Evolutionary conservation across 805 yeast genomes (phyloP).

Genomic region (Lipomyces mesembrius): DNA sequence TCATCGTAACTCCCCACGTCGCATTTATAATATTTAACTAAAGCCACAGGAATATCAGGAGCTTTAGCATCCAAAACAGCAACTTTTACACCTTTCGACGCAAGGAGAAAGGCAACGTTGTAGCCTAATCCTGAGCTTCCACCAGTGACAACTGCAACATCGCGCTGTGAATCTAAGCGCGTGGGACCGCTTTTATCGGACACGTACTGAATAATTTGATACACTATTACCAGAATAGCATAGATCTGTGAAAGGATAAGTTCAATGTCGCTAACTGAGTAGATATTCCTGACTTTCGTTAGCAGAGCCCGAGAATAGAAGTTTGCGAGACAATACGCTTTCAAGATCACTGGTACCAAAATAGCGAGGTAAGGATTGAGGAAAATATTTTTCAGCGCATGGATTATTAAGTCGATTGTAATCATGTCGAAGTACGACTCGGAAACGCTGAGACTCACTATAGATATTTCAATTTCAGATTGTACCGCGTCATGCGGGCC

Average conservation of each 20-base stretch:
- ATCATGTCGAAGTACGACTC: conserved; percentile 4
- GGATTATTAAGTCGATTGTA: conserved; percentile 3
- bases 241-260: conserved; percentile 21
- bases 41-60: conserved; percentile 45
- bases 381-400: not conserved
- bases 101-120: conserved; percentile 58
- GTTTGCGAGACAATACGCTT: not conserved
- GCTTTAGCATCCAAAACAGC: conserved; percentile 66
- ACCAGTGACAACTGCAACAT: conserved; percentile 79
- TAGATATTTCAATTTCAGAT: not conserved
- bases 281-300: conserved; percentile 2
- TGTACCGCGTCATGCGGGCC: not conserved
- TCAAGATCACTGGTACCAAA: conserved; percentile 3
- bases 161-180: conserved; percentile 45
- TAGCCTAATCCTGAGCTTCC: conserved; percentile 81
- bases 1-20: conserved; percentile 65
- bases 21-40: conserved; percentile 63
- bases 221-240: conserved; percentile 20
- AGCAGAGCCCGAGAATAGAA: not conserved
- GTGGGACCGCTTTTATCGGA: not conserved
- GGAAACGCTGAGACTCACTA: not conserved
- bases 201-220: conserved; percentile 15
- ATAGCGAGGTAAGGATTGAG: conserved; percentile 12
- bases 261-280: conserved; percentile 9
- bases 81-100: conserved; percentile 52